Evolutionary conservation across 148 eudicot genomes (phyloP).

Genomic region (Fagopyrum esculentum): DNA sequence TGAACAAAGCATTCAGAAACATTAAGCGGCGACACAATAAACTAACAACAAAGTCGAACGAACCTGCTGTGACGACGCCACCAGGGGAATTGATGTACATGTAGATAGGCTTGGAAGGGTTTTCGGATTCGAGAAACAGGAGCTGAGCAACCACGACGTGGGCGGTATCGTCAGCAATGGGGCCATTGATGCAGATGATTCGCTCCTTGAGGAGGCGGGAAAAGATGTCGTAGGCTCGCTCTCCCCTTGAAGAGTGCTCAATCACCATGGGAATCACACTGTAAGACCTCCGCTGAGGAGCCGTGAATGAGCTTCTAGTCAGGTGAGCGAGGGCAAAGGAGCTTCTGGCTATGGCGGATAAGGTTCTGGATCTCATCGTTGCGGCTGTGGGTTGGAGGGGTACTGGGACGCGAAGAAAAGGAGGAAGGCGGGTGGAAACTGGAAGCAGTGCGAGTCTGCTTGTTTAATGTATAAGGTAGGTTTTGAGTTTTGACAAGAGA

Average conservation of each 20-base stretch:
- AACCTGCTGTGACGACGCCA: conserved; percentile 97
- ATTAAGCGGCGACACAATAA: background rate
- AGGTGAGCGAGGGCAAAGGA: background rate
- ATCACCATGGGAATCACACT: conserved; percentile 89
- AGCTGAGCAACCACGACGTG: conserved; percentile 96
- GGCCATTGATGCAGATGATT: conserved; percentile 88
- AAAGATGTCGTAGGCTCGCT: conserved; percentile 94
- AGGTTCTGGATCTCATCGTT: conserved; percentile 15
- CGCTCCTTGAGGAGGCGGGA: conserved; percentile 86
- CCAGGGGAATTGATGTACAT: conserved; percentile 98
- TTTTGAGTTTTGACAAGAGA: background rate
- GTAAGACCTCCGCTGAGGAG: conserved; percentile 29
- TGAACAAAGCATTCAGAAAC: background rate
- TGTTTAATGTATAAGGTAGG: background rate
- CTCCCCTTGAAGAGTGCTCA: conserved; percentile 90
- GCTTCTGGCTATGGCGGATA: background rate
- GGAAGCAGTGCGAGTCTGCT: background rate
- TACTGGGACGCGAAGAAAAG: background rate
- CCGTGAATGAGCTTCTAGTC: background rate
- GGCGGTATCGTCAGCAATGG: conserved; percentile 79
- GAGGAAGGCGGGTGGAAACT: background rate
- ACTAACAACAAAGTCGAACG: background rate
- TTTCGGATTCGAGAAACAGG: conserved; percentile 87
- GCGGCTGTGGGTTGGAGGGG: background rate
- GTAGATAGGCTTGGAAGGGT: conserved; percentile 85